Evolutionary conservation across 257 asterid species (phyloP), one percentile per base, ranked within the genome.

Genomic region (Rhazya stricta): DNA sequence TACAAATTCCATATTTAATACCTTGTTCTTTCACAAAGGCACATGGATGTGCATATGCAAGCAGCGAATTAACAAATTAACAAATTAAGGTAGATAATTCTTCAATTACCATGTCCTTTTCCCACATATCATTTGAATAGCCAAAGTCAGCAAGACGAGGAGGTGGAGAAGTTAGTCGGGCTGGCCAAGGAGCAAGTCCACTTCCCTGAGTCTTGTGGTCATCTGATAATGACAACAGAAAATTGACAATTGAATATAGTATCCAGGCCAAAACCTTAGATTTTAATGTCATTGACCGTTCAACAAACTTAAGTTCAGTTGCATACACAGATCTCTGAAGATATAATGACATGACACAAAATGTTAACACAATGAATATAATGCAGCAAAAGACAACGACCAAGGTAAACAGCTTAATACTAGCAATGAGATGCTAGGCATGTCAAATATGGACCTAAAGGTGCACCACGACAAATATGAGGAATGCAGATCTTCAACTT

Each of bases 121-220:
- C 95, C 81, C 94, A 94, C 89, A 85, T 89, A 39, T 94, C 97
- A 77, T 34, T 84, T 9, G 99, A 90, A 82, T 92, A 94, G 83
- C 99, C 97, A 73, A 94, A 89, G 87, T 94, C 99, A 79, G 97
- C 90, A 82, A 94, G 97, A 51, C 99, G 92, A 9, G 99, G 99
- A 56, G 99, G 97, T 69, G 97, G 90, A 72, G 97, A 45, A 51
- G 95, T 89, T 76, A 92, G 75, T 74, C 97, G 87, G 30, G 95
- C 92, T 58, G 99, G 99, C 99, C 99, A 94, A 42, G 97, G 97
- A 65, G 91, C 94, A 79, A 94, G 87, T 73, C 91, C 97, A 73
- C 97, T 90, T 68, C 99, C 99, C 66, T 77, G 76, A 60, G 89
- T 79, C 75, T 82, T 89, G 82, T 94, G 97, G 79, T 94, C 99